These are phyloP conservation scores for Pythium aphanidermatum DNA, from an alignment of 352 stramenopile genomes.

Conservation along the genomic window DNA sequence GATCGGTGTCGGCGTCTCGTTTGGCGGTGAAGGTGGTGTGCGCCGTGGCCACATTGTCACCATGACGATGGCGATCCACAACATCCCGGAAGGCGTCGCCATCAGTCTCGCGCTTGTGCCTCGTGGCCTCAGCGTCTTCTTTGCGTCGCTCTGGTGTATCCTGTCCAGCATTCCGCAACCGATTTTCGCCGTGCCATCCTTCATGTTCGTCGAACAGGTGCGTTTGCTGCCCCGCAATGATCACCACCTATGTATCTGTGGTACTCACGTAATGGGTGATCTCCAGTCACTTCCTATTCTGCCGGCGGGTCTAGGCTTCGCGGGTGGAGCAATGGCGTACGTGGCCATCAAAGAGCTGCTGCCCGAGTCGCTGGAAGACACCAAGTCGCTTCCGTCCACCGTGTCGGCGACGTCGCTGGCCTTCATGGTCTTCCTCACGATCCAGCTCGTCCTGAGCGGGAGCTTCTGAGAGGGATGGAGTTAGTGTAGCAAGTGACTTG, in stretches of 20 bases:
- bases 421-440: slow-evolving; percentile 80
- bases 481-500: too few relatives aligned
- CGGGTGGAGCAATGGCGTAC: slow-evolving; percentile 96
- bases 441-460: slow-evolving; percentile 72
- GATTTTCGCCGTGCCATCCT: slow-evolving; percentile 97
- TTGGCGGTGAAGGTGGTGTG: slow-evolving; percentile 90
- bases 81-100: slow-evolving; percentile 97
- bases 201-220: slow-evolving; percentile 81
- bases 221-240: too few relatives aligned
- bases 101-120: slow-evolving; percentile 94
- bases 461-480: slow-evolving; percentile 23
- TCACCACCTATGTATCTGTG: too few relatives aligned
- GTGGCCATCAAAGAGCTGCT: slow-evolving; percentile 88
- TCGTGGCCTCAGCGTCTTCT: slow-evolving; percentile 85
- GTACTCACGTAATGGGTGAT: slow-evolving; percentile 75
- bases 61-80: slow-evolving; percentile 97
- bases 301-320: slow-evolving; percentile 94
- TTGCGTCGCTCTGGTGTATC: slow-evolving; percentile 86
- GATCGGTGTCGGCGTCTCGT: slow-evolving; percentile 96
- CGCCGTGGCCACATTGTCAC: slow-evolving; percentile 96
- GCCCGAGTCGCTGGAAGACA: slow-evolving; percentile 81
- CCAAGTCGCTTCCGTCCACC: slow-evolving; percentile 65
- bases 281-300: slow-evolving; percentile 93
- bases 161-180: slow-evolving; percentile 92
- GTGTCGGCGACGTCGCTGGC: slow-evolving; percentile 60